Percentiles rank a stretch among this genome's conserved stretches.
phyloP scores from a whole-genome alignment of 768 basidiomycete genomes.

The Leccinum longicurvipes region DNA sequence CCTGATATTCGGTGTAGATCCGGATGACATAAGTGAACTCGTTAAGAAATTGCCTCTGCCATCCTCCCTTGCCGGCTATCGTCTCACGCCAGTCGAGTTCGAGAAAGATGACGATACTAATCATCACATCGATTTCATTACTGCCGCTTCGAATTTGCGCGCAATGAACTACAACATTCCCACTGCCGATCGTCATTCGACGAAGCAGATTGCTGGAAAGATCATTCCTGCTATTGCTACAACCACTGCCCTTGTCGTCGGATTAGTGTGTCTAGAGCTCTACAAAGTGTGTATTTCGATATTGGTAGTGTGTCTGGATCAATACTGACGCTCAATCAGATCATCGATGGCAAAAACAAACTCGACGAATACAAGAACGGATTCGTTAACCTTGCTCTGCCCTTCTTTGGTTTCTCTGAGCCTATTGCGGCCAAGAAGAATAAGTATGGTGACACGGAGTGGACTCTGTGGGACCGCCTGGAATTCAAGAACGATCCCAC shows the following conservation, averaged over 20 bases:
- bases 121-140: conserved; percentile 98
- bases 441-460: conserved; percentile 85
- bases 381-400: conserved; percentile 94
- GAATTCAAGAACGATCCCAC: conserved; percentile 89
- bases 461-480: conserved; percentile 99
- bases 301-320: background rate
- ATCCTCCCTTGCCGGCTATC: conserved; percentile 92
- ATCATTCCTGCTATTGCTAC: conserved; percentile 99
- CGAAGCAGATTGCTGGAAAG: conserved; percentile 98
- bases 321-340: conserved; percentile 40
- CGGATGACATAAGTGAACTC: conserved; percentile 53
- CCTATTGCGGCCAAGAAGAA: conserved; percentile 87
- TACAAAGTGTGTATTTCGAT: conserved; percentile 67
- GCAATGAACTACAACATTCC: conserved; percentile 93
- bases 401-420: conserved; percentile 99
- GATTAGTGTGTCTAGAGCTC: conserved; percentile 91
- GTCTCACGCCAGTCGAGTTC: conserved; percentile 92
- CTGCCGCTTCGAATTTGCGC: conserved; percentile 93
- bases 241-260: conserved; percentile 93
- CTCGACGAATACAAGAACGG: conserved; percentile 98
- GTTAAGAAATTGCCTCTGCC: conserved; percentile 78
- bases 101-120: conserved; percentile 99
- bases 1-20: conserved; percentile 32
- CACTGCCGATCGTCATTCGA: conserved; percentile 83
- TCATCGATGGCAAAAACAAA: conserved; percentile 93